Conservation (phyloP, 176 grass and related monocot species). For the Rhynchospora breviuscula region DNA sequence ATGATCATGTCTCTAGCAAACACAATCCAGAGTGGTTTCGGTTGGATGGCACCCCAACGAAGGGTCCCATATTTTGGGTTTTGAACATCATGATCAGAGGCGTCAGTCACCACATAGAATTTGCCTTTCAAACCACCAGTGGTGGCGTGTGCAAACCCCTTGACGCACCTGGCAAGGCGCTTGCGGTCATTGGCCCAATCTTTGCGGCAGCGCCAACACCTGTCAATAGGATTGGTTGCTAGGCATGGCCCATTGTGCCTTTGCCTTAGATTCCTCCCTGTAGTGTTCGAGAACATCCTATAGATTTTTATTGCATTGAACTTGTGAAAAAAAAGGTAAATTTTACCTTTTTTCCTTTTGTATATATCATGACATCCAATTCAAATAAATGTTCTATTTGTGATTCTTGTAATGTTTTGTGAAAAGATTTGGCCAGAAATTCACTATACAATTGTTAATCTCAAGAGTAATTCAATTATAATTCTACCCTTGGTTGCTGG, state of each 20-base stretch:
- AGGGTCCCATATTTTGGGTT: conserved; percentile 56
- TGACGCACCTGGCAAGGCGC: conserved; percentile 56
- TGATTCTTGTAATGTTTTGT: not conserved
- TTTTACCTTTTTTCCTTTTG: not conserved
- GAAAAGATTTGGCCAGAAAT: not conserved
- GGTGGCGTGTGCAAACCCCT: conserved; percentile 61
- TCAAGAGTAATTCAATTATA: not conserved
- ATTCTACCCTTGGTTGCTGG: not conserved
- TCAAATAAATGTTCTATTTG: not conserved
- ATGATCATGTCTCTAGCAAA: conserved; percentile 70
- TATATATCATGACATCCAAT: no score
- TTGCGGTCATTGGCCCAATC: conserved; percentile 63
- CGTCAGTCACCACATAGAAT: conserved; percentile 68
- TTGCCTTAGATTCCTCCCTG: conserved; percentile 36
- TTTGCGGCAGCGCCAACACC: conserved; percentile 74
- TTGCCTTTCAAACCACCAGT: conserved; percentile 54
- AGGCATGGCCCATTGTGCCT: conserved; percentile 32
- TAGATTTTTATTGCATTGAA: conserved; percentile 13
- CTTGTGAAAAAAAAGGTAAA: not conserved
- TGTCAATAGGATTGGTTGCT: conserved; percentile 91
- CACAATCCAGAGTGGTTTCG: conserved; percentile 63
- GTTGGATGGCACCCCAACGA: conserved; percentile 63
- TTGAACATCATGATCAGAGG: conserved; percentile 47
- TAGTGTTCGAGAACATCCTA: conserved; percentile 12
- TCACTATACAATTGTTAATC: not conserved